Evolutionary conservation across 1,284 basidiomycete genomes (phyloP).

Genomic region (Wolfiporia cocos): DNA sequence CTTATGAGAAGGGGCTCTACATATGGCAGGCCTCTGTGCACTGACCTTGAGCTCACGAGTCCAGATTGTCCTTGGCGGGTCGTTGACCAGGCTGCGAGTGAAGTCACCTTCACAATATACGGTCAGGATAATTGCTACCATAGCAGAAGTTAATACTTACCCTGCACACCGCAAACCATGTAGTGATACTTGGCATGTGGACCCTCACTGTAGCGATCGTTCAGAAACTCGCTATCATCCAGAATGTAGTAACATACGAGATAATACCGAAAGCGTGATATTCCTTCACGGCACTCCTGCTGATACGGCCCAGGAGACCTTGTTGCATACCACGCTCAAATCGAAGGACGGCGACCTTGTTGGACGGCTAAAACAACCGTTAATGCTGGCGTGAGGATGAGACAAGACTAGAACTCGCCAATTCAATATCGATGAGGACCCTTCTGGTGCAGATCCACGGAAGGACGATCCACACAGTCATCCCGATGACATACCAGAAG

Average conservation of each 20-base stretch:
- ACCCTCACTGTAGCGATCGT: constrained; percentile 44
- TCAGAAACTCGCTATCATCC: constrained; percentile 10
- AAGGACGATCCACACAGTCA: constrained; percentile 68
- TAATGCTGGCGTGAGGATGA: neutral
- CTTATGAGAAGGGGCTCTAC: too few species aligned
- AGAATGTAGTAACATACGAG: constrained; percentile 31
- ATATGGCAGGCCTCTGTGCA: too few species aligned
- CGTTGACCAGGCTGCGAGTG: constrained; percentile 59
- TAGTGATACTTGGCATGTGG: constrained; percentile 67
- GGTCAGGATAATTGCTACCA: neutral
- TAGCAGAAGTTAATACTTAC: constrained; percentile 23
- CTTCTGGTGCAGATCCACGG: constrained; percentile 74
- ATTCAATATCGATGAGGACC: constrained; percentile 68
- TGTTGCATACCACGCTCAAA: constrained; percentile 63
- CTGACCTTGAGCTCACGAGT: constrained; percentile 67
- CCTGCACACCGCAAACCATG: constrained; percentile 74
- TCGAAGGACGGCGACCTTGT: constrained; percentile 53
- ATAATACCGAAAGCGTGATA: constrained; percentile 60
- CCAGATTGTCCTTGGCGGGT: constrained; percentile 64
- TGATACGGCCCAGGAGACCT: constrained; percentile 50
- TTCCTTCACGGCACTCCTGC: constrained; percentile 50
- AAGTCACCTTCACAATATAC: constrained; percentile 47
- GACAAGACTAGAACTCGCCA: constrained; percentile 38
- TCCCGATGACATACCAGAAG: constrained; percentile 68
- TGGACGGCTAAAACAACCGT: constrained; percentile 53